Percentiles rank a stretch among this genome's conserved stretches.
phyloP scores from a whole-genome alignment of 1,284 basidiomycete species.

The Cryptococcus amylolentus region DNA sequence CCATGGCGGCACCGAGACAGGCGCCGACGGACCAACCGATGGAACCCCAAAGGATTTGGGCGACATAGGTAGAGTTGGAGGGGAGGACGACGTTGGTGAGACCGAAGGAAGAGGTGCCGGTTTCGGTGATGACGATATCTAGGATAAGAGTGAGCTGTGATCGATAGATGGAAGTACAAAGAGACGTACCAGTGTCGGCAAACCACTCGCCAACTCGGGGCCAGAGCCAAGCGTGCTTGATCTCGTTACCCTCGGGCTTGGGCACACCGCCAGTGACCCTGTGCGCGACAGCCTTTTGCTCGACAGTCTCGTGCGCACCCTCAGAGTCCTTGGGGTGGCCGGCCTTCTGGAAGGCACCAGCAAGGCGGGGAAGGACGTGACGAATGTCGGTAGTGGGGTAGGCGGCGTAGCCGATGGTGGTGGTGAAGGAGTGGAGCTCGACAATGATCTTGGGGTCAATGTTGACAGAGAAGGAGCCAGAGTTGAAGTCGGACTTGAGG shows the following conservation, averaged over 20 bases:
- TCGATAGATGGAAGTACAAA: background rate
- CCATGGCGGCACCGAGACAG: constrained; percentile 53
- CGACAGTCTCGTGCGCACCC: constrained; percentile 21
- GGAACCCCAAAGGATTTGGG: constrained; percentile 57
- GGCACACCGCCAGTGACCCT: constrained; percentile 26
- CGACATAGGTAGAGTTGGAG: constrained; percentile 60
- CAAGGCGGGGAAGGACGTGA: constrained; percentile 50
- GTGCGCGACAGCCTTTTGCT: constrained; percentile 33
- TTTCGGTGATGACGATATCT: constrained; percentile 79
- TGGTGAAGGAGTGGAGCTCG: constrained; percentile 79
- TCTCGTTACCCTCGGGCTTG: constrained; percentile 33
- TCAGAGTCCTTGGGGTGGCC: constrained; percentile 22
- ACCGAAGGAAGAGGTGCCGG: constrained; percentile 64
- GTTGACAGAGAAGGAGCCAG: constrained; percentile 53
- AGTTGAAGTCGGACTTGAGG: constrained; percentile 74
- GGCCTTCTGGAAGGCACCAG: constrained; percentile 40
- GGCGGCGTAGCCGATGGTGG: constrained; percentile 57
- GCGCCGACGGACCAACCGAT: constrained; percentile 58
- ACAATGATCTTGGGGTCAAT: constrained; percentile 58
- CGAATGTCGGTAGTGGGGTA: constrained; percentile 54
- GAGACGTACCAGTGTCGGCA: constrained; percentile 55
- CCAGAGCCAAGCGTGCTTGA: constrained; percentile 83
- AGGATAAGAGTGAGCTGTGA: background rate
- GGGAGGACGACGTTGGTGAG: constrained; percentile 74
- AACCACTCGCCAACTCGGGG: constrained; percentile 77